These are phyloP conservation scores for Metschnikowia vanudenii DNA, from an alignment of 805 yeast species.

Conservation along the genomic window DNA sequence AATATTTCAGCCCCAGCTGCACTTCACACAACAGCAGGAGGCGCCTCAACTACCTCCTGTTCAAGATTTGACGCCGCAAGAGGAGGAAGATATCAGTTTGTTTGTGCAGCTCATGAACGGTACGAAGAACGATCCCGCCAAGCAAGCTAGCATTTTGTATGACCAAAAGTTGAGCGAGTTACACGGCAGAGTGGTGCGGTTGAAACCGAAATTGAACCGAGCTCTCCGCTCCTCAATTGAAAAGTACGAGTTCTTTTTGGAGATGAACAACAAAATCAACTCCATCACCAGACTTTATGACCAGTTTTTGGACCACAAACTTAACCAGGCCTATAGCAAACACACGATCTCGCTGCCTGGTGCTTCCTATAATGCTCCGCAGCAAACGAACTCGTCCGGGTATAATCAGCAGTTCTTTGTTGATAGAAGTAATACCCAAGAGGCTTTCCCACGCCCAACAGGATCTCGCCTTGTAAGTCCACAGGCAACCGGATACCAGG, in stretches of 20 bases:
- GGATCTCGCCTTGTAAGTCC: neutral
- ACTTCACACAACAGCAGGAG: neutral
- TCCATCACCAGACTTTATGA: slow-evolving; percentile 78
- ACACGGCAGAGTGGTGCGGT: slow-evolving; percentile 54
- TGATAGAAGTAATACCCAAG: neutral
- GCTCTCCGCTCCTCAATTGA: slow-evolving; percentile 56
- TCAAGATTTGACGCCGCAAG: slow-evolving; percentile 52
- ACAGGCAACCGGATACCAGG: neutral
- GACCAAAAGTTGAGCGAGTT: slow-evolving; percentile 56
- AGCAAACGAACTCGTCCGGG: neutral
- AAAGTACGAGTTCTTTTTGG: slow-evolving; percentile 64
- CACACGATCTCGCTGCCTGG: slow-evolving; percentile 19
- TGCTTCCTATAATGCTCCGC: slow-evolving; percentile 1
- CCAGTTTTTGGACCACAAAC: slow-evolving; percentile 58
- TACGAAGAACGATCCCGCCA: slow-evolving; percentile 45
- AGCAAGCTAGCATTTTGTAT: slow-evolving; percentile 37
- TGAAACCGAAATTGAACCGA: slow-evolving; percentile 68
- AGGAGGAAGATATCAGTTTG: slow-evolving; percentile 66
- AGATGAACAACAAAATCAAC: slow-evolving; percentile 74
- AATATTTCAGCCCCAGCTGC: neutral
- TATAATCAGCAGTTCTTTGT: slow-evolving; percentile 1
- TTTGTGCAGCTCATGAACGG: slow-evolving; percentile 66
- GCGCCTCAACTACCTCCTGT: neutral
- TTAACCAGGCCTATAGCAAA: slow-evolving; percentile 36
- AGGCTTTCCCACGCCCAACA: neutral